A percentile compares a stretch with the other conserved stretches of the same genome.
phyloP scores from a whole-genome alignment of 176 grass and related monocot genomes.

The Eragrostis nindensis region DNA sequence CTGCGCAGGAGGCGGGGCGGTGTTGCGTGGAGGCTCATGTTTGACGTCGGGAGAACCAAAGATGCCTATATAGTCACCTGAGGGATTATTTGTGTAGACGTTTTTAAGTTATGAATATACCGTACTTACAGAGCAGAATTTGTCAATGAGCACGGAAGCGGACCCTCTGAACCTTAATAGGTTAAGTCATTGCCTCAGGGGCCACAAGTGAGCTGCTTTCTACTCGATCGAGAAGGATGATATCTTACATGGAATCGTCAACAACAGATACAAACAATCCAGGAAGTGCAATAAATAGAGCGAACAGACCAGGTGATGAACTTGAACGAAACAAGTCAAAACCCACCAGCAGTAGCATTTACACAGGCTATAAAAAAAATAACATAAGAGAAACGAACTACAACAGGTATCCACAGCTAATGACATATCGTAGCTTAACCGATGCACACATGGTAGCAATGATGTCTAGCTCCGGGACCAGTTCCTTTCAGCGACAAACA shows the following conservation, averaged over 20 bases:
- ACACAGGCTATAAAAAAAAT: not conserved
- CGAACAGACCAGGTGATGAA: not conserved
- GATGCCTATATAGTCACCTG: too few species aligned
- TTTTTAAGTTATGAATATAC: too few species aligned
- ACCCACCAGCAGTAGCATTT: not conserved
- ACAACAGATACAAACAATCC: not conserved
- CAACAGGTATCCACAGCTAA: conserved; percentile 12
- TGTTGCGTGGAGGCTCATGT: too few species aligned
- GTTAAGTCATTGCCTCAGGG: too few species aligned
- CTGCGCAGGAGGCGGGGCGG: too few species aligned
- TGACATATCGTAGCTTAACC: not conserved
- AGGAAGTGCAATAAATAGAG: not conserved
- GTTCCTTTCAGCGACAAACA: not conserved
- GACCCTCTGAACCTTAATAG: too few species aligned
- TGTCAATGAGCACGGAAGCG: too few species aligned
- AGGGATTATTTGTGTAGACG: too few species aligned
- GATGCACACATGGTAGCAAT: conserved; percentile 11
- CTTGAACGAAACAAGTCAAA: not conserved
- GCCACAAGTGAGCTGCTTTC: too few species aligned
- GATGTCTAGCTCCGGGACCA: conserved; percentile 17
- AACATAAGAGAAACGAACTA: not conserved
- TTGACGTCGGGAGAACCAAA: too few species aligned
- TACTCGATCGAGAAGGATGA: not conserved
- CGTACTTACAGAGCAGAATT: too few species aligned
- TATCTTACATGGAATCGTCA: not conserved